These are phyloP conservation scores for Boletus sp. DNA, from an alignment of 768 basidiomycete genomes.

Conservation along the genomic window DNA sequence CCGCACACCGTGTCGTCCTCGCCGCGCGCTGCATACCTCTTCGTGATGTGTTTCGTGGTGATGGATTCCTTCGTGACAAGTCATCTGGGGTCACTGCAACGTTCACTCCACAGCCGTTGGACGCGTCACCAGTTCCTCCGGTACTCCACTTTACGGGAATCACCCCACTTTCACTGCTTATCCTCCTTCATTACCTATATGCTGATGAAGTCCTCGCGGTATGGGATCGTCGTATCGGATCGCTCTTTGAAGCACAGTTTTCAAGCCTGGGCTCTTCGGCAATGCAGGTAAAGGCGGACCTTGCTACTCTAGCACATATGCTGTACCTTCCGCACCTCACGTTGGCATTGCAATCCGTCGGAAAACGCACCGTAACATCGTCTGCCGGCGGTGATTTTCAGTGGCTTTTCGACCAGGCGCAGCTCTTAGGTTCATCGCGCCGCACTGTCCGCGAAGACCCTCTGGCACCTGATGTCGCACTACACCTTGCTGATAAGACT, in stretches of 20 bases:
- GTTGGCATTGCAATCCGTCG: constrained; percentile 54
- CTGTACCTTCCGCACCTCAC: constrained; percentile 56
- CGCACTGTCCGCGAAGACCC: constrained; percentile 21
- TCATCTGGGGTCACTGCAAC: constrained; percentile 32
- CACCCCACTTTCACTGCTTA: constrained; percentile 63
- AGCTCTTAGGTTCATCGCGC: constrained; percentile 2
- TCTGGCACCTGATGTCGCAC: constrained; percentile 61
- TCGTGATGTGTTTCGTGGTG: constrained; percentile 39
- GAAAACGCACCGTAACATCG: constrained; percentile 50
- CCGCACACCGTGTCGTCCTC: constrained; percentile 66
- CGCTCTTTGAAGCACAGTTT: constrained; percentile 41
- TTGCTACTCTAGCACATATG: constrained; percentile 53
- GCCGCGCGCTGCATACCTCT: constrained; percentile 54
- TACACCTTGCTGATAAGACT: constrained; percentile 64
- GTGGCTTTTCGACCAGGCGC: constrained; percentile 41
- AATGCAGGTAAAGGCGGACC: constrained; percentile 55
- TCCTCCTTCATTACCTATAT: constrained; percentile 85
- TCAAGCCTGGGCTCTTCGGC: constrained; percentile 40
- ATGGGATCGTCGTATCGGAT: constrained; percentile 74
- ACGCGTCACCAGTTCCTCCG: not conserved
- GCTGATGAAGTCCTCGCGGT: constrained; percentile 77
- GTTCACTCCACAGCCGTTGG: constrained; percentile 7
- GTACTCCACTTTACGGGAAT: constrained; percentile 45
- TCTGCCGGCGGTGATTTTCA: constrained; percentile 51
- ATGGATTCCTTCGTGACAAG: constrained; percentile 24